Percentiles rank a stretch among this genome's conserved stretches.
These are phyloP conservation scores for Aphanomyces euteiches DNA, from an alignment of 352 stramenopile genomes.

Conservation along the genomic window DNA sequence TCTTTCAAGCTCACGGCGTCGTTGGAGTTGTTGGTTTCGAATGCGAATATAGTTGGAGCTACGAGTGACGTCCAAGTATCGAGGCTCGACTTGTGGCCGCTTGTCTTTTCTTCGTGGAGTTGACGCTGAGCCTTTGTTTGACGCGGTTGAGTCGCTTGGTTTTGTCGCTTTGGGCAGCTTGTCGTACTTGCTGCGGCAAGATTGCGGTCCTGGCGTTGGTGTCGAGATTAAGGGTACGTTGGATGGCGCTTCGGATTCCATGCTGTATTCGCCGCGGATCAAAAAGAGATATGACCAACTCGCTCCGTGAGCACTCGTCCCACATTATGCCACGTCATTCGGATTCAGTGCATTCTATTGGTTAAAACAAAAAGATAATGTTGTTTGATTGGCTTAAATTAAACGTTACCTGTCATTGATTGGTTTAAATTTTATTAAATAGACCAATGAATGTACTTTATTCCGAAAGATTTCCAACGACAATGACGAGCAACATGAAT, in stretches of 20 bases:
- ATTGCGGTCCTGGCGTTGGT: too few relatives aligned
- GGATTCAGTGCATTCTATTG: neutral
- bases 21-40: slow-evolving; percentile 3
- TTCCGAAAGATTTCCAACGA: neutral
- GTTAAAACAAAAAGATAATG: too few relatives aligned
- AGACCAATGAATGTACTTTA: neutral
- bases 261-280: too few relatives aligned
- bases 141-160: too few relatives aligned
- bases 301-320: too few relatives aligned
- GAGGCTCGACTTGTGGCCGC: neutral
- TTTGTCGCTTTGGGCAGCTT: too few relatives aligned
- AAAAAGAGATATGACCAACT: too few relatives aligned
- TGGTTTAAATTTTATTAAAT: slow-evolving; percentile 2
- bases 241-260: too few relatives aligned
- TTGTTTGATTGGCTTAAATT: slow-evolving; percentile 17
- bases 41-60: slow-evolving; percentile 10
- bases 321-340: neutral
- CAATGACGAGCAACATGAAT: slow-evolving; percentile 11
- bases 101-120: too few relatives aligned
- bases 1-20: slow-evolving; percentile 15
- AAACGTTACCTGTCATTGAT: neutral
- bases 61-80: slow-evolving; percentile 19
- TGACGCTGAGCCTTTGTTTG: too few relatives aligned
- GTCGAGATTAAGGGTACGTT: too few relatives aligned
- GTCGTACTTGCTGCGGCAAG: too few relatives aligned